Percentiles rank a stretch among this genome's conserved stretches.
Conservation (phyloP, 129 eudicot genomes). For the Lactuca sativa region DNA sequence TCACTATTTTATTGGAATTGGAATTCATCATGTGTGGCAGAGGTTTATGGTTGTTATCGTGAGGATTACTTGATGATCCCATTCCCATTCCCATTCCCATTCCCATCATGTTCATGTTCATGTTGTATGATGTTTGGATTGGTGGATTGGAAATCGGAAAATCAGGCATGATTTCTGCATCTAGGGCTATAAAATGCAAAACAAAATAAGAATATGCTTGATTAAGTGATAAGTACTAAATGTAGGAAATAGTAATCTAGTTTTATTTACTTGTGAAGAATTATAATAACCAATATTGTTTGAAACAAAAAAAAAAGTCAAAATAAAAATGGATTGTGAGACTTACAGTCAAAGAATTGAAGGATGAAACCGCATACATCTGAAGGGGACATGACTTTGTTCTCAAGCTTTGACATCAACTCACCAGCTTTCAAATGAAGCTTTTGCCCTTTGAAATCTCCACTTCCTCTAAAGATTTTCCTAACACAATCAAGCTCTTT, state of each 20-base stretch:
- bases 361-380: conserved; percentile 61
- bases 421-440: conserved; percentile 60
- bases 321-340: conserved; percentile 3
- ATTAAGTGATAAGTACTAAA: neutral
- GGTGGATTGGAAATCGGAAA: conserved; percentile 39
- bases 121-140: conserved; percentile 45
- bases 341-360: conserved; percentile 73
- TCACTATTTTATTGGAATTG: conserved; percentile 36
- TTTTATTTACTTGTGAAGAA: no score
- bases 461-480: conserved; percentile 66
- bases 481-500: conserved; percentile 86
- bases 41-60: conserved; percentile 26
- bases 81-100: conserved; percentile 10
- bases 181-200: conserved; percentile 26
- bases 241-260: no score
- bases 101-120: no score
- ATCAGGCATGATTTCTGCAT: conserved; percentile 42
- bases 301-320: no score
- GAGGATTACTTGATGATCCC: conserved; percentile 41
- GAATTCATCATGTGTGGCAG: conserved; percentile 25
- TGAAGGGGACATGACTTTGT: conserved; percentile 57
- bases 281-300: no score
- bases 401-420: conserved; percentile 50
- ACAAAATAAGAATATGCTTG: neutral
- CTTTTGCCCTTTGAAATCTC: conserved; percentile 73